Evolutionary conservation across 78 protist species (phyloP).

Genomic region (Dictyostelium capitatum): DNA sequence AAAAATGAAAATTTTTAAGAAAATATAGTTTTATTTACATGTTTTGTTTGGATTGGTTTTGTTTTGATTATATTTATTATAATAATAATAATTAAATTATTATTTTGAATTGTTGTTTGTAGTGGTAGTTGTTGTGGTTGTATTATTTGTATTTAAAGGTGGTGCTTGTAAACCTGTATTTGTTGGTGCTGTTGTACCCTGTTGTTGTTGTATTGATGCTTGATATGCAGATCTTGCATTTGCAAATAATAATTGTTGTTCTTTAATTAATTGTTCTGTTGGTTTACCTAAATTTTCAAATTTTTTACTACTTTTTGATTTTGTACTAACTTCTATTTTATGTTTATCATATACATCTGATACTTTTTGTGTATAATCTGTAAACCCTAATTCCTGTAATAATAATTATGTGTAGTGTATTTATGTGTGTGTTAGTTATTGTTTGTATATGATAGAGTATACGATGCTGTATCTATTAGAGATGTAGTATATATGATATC

Average conservation of each 20-base stretch:
- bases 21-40: too few relatives aligned
- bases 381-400: constrained; percentile 57
- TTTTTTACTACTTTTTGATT: constrained; percentile 34
- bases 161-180: background rate
- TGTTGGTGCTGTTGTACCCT: constrained; percentile 31
- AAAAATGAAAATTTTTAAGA: too few relatives aligned
- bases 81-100: background rate
- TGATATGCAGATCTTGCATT: constrained; percentile 43
- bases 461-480: too few relatives aligned
- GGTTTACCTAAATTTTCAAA: constrained; percentile 54
- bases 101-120: background rate
- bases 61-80: too few relatives aligned
- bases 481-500: too few relatives aligned
- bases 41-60: too few relatives aligned
- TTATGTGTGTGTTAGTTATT: background rate
- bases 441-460: too few relatives aligned
- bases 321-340: constrained; percentile 53
- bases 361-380: constrained; percentile 70
- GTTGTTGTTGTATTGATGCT: constrained; percentile 13
- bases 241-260: constrained; percentile 65
- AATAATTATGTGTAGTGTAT: background rate
- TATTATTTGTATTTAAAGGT: background rate
- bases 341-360: constrained; percentile 66
- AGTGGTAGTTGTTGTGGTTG: background rate
- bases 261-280: constrained; percentile 52